Conservation (phyloP, 495 filamentous ascomycete species). For the Penicillium goetzii region DNA sequence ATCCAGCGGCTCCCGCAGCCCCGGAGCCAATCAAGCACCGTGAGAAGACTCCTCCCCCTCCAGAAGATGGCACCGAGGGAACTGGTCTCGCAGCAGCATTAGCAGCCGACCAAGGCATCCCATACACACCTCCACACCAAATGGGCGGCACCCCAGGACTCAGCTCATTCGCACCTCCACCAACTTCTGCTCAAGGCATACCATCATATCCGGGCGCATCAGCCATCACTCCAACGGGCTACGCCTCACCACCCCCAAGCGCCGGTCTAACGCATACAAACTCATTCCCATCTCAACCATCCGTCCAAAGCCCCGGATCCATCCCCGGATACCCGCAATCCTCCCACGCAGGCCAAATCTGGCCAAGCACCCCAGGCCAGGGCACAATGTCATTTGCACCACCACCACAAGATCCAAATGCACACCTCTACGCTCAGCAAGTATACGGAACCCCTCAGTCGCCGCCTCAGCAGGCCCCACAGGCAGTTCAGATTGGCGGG, state of each 20-base stretch:
- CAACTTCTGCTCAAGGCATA: slow-evolving; percentile 24
- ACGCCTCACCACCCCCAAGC: slow-evolving; percentile 46
- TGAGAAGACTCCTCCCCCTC: slow-evolving; percentile 88
- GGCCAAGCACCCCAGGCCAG: slow-evolving; percentile 9
- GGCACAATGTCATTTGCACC: slow-evolving; percentile 47
- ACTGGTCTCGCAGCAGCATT: slow-evolving; percentile 74
- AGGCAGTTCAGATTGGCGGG: slow-evolving; percentile 43
- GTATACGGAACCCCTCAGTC: slow-evolving; percentile 28
- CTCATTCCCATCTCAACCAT: slow-evolving; percentile 33
- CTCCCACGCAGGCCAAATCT: slow-evolving; percentile 23
- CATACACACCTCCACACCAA: slow-evolving; percentile 47
- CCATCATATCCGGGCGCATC: slow-evolving; percentile 42
- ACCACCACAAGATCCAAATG: slow-evolving; percentile 51
- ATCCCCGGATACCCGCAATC: slow-evolving; percentile 42
- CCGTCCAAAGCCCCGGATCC: slow-evolving; percentile 32
- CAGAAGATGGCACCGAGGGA: slow-evolving; percentile 67
- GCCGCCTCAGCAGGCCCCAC: slow-evolving; percentile 26
- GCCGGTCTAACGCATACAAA: slow-evolving; percentile 34
- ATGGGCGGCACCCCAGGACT: slow-evolving; percentile 31
- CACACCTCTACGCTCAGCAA: slow-evolving; percentile 43
- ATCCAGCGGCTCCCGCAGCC: slow-evolving; percentile 84
- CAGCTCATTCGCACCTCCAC: slow-evolving; percentile 32
- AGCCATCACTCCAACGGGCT: slow-evolving; percentile 30
- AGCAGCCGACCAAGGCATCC: slow-evolving; percentile 60
- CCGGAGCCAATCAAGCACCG: slow-evolving; percentile 81